A percentile compares a stretch with the other conserved stretches of the same genome.
phyloP scores from a whole-genome alignment of 306 rosid genomes.

The Hippophae gyantsensis region DNA sequence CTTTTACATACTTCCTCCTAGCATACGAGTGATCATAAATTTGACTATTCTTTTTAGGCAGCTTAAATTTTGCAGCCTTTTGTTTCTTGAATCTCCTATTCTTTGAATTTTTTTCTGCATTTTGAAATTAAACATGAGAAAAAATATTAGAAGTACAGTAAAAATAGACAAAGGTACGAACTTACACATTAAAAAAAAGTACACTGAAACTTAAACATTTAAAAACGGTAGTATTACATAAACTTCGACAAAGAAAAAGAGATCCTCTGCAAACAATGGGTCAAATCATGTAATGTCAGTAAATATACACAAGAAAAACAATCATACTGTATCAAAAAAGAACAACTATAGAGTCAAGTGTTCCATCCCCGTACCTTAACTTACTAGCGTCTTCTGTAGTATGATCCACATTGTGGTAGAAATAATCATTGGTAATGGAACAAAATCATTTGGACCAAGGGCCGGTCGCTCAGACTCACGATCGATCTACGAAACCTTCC shows the following conservation, averaged over 20 bases:
- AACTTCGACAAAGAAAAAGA: too few species aligned
- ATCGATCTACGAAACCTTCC: constrained; percentile 82
- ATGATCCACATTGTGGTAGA: constrained; percentile 14
- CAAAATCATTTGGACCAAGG: constrained; percentile 53
- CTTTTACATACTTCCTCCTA: not conserved
- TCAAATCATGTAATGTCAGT: too few species aligned
- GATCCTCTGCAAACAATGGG: too few species aligned
- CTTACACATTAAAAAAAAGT: too few species aligned
- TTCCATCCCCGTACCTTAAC: constrained; percentile 30
- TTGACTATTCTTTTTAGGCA: constrained; percentile 20
- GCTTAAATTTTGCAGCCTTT: constrained; percentile 19
- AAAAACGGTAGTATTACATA: too few species aligned
- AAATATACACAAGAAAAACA: too few species aligned
- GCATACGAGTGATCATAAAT: constrained; percentile 4
- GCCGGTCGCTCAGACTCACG: constrained; percentile 80
- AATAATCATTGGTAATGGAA: constrained; percentile 30
- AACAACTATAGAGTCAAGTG: not conserved
- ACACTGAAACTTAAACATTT: too few species aligned
- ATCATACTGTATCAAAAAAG: too few species aligned
- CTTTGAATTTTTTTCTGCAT: constrained; percentile 40
- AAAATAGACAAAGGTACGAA: too few species aligned
- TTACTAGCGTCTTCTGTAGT: constrained; percentile 26
- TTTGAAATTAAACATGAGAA: not conserved
- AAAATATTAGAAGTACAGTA: too few species aligned
- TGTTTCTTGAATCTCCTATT: constrained; percentile 26